These are phyloP conservation scores for Malus fusca DNA, from an alignment of 306 rosid species.

Conservation along the genomic window DNA sequence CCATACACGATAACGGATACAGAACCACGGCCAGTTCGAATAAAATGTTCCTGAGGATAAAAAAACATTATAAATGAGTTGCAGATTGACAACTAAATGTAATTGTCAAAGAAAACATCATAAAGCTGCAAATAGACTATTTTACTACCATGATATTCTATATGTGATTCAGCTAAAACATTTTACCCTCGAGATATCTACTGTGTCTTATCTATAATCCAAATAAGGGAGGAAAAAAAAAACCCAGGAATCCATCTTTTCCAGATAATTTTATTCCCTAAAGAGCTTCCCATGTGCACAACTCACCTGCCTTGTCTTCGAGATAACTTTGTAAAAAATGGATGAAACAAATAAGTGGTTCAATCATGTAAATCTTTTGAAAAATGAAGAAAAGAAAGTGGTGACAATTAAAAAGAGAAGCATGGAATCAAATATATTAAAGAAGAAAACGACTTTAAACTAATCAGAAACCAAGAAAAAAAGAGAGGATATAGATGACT, in stretches of 20 bases:
- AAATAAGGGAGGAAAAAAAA: not conserved
- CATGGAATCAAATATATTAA: constrained; percentile 14
- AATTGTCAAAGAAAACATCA: not conserved
- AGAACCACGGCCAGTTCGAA: constrained; percentile 77
- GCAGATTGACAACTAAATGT: not conserved
- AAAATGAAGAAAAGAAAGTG: constrained; percentile 20
- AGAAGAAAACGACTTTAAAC: constrained; percentile 26
- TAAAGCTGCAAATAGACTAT: not conserved
- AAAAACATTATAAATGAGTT: not conserved
- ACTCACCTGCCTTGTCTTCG: constrained; percentile 23
- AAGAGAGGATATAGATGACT: constrained; percentile 4
- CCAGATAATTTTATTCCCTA: constrained; percentile 28
- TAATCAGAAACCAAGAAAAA: constrained; percentile 15
- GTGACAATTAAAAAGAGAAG: constrained; percentile 30
- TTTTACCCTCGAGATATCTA: constrained; percentile 19
- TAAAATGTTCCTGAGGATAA: constrained; percentile 55
- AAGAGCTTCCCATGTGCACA: constrained; percentile 47
- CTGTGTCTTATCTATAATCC: constrained; percentile 17
- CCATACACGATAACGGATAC: constrained; percentile 80
- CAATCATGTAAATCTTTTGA: constrained; percentile 30
- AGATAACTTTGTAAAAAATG: constrained; percentile 27
- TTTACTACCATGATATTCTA: constrained; percentile 3
- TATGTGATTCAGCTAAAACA: not conserved
- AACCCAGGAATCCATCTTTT: constrained; percentile 16
- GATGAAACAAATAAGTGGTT: constrained; percentile 23